phyloP scores from a whole-genome alignment of 495 filamentous ascomycete species.

The Penicillium verhagenii region DNA sequence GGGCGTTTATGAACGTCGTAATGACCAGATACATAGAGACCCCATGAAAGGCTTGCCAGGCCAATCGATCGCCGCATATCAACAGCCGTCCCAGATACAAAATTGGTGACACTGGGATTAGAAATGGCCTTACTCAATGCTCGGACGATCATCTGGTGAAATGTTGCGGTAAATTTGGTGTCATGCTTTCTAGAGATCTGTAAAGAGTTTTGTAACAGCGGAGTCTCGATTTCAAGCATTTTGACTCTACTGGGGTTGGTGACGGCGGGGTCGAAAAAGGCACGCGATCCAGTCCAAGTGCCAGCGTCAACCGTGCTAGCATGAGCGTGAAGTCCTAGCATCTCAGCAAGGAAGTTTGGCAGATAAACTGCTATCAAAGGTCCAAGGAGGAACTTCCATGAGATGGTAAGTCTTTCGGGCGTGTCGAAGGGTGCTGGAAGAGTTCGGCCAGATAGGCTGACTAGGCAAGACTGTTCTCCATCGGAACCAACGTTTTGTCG shows the following conservation, averaged over 20 bases:
- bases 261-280: slow-evolving; percentile 13
- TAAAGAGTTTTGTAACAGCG: slow-evolving; percentile 13
- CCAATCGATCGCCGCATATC: slow-evolving; percentile 25
- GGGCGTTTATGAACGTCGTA: slow-evolving; percentile 13
- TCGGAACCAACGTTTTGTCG: not conserved
- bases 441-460: slow-evolving; percentile 4
- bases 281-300: slow-evolving; percentile 23
- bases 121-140: slow-evolving; percentile 21
- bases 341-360: slow-evolving; percentile 9
- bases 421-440: slow-evolving; percentile 23
- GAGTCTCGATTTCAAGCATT: slow-evolving; percentile 20
- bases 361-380: slow-evolving; percentile 17
- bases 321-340: slow-evolving; percentile 19
- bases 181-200: slow-evolving; percentile 13
- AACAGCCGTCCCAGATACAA: slow-evolving; percentile 23
- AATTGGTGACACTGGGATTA: slow-evolving; percentile 13
- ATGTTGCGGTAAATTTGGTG: slow-evolving; percentile 20
- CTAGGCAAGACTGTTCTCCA: slow-evolving; percentile 2
- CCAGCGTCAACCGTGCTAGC: slow-evolving; percentile 19
- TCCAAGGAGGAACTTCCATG: slow-evolving; percentile 21
- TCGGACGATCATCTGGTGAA: slow-evolving; percentile 24
- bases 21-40: slow-evolving; percentile 17
- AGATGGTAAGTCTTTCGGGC: slow-evolving; percentile 24
- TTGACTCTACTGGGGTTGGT: slow-evolving; percentile 8
- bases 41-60: slow-evolving; percentile 14